A percentile compares a stretch with the other conserved stretches of the same genome.
phyloP scores from a whole-genome alignment of 2,329 filamentous ascomycete species.

The Hypocreales sp. region DNA sequence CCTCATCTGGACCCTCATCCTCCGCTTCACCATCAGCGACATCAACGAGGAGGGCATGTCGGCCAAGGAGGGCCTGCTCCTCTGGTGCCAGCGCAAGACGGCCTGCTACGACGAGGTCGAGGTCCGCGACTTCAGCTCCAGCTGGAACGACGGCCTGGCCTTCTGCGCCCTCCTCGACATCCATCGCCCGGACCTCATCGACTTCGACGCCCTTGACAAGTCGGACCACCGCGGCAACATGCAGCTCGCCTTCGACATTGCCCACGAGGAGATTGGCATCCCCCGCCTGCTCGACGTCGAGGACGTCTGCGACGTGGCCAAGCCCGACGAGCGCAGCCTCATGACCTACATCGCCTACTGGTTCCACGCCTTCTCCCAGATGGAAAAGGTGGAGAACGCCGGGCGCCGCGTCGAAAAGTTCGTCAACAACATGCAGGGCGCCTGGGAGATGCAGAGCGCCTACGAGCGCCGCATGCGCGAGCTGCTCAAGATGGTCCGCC shows the following conservation, averaged over 20 bases:
- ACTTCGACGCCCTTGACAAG: conserved; percentile 92
- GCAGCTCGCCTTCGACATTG: conserved; percentile 95
- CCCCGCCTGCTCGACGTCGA: conserved; percentile 92
- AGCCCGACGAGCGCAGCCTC: conserved; percentile 87
- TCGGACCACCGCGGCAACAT: conserved; percentile 90
- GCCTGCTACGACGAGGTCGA: conserved; percentile 97
- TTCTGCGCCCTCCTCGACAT: conserved; percentile 96
- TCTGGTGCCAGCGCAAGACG: conserved; percentile 98
- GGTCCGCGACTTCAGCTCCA: conserved; percentile 83
- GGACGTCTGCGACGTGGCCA: conserved; percentile 91
- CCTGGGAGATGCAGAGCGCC: conserved; percentile 98
- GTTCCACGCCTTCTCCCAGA: conserved; percentile 99
- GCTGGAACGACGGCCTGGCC: conserved; percentile 94
- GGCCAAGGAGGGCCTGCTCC: conserved; percentile 81
- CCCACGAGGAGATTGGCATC: conserved; percentile 90
- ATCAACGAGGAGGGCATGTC: conserved; percentile 98
- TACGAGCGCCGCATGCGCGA: conserved; percentile 85
- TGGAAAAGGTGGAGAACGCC: conserved; percentile 97
- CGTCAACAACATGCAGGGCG: conserved; percentile 95
- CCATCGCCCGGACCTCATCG: conserved; percentile 90
- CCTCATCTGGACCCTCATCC: conserved; percentile 95
- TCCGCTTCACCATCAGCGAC: conserved; percentile 95
- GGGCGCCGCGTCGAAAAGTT: conserved; percentile 96
- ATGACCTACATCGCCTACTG: conserved; percentile 99
- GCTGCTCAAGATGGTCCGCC: conserved; percentile 57